phyloP scores from a whole-genome alignment of 140 eudicot genomes.

The Senecio squalidus region DNA sequence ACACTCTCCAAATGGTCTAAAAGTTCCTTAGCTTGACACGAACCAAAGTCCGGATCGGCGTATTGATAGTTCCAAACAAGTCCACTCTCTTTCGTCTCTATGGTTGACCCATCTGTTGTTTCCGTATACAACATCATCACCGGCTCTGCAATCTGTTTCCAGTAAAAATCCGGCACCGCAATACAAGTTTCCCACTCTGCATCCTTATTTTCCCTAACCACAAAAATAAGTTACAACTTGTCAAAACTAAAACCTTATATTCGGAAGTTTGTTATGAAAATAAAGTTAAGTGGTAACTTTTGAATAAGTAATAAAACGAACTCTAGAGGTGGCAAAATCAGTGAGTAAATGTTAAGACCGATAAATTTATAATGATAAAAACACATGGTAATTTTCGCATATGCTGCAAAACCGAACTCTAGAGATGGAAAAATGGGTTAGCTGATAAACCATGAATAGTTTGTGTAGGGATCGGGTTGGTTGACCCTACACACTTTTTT shows the following conservation, averaged over 20 bases:
- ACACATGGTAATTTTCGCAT: background rate
- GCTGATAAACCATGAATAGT: background rate
- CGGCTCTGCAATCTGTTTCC: constrained; percentile 90
- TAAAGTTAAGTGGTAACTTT: background rate
- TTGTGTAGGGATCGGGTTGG: background rate
- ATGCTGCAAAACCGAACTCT: background rate
- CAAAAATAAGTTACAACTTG: background rate
- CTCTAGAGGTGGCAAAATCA: background rate
- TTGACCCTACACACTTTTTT: too few species aligned
- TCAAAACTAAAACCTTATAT: background rate
- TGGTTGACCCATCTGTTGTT: constrained; percentile 85
- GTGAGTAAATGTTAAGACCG: background rate
- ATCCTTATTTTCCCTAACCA: constrained; percentile 48
- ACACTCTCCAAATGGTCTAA: constrained; percentile 88
- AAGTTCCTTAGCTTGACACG: constrained; percentile 91
- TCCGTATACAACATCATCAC: constrained; percentile 80
- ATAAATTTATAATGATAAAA: background rate
- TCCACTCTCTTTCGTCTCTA: constrained; percentile 73
- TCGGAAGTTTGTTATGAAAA: background rate
- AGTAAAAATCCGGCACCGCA: constrained; percentile 58
- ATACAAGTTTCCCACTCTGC: constrained; percentile 83
- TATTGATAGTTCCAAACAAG: constrained; percentile 86
- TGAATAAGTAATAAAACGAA: background rate
- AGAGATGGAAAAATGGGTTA: background rate
- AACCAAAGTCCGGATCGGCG: constrained; percentile 92